Evolutionary conservation across 192 early-diverging fungal genomes (phyloP).

Genomic region (Linnemannia schmuckeri): DNA sequence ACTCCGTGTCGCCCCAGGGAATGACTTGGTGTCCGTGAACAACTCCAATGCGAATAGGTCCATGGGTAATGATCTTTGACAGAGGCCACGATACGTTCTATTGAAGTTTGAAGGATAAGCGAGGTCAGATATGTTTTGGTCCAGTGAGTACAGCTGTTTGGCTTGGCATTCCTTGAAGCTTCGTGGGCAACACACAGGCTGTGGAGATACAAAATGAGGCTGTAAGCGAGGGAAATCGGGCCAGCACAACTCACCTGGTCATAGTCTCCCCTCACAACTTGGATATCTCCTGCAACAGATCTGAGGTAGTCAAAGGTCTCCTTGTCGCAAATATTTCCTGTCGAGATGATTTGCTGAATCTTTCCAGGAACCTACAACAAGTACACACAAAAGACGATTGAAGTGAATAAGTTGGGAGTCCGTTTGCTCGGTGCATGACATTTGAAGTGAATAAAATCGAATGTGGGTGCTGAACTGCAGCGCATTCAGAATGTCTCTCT

Average conservation of each 20-base stretch:
- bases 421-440: background rate
- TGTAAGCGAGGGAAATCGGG: background rate
- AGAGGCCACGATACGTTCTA: constrained; percentile 69
- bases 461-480: too few species aligned
- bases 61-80: constrained; percentile 75
- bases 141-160: too few species aligned
- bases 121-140: too few species aligned
- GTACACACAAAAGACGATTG: background rate
- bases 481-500: background rate
- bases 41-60: constrained; percentile 77
- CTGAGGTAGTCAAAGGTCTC: constrained; percentile 91
- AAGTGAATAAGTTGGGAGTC: background rate
- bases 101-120: background rate
- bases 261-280: constrained; percentile 85
- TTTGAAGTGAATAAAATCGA: background rate
- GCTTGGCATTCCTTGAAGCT: background rate
- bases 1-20: constrained; percentile 82
- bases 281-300: constrained; percentile 82
- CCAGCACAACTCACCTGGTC: constrained; percentile 71
- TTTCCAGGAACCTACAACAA: constrained; percentile 85
- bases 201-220: background rate
- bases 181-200: too few species aligned
- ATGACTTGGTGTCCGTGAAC: constrained; percentile 91
- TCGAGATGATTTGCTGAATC: constrained; percentile 95
- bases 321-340: constrained; percentile 88